Evolutionary conservation across 1,139 yeast genomes (phyloP), one percentile per base, ranked within the genome.

Genomic region (Hansenula sp.): DNA sequence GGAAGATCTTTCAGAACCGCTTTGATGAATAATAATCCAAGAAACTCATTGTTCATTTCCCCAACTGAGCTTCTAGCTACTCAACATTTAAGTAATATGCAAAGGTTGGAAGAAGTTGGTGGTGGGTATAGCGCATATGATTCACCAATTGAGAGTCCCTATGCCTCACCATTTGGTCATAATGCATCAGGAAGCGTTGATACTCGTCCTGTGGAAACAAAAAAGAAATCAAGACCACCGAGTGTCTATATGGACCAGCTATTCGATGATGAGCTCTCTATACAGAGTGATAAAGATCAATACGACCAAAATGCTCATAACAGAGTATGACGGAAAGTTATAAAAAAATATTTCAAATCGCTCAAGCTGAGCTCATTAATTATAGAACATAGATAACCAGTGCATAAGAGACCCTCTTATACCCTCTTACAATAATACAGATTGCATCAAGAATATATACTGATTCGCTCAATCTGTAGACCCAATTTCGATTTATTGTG

Each of bases 41-140:
- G 67, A 46, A 48, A 50, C 17, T 64, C 68, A 1, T 45, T 66
- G 55, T 66, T 65, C 46, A 58, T 65, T n/a, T 65, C 69, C 0
- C 70, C 70, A 13, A 65, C 69, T 7, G 67, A 61, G 42, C 45
- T 65, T 41, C 41, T 65, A 18, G 28, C 18, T 19, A 40, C 12
- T 15, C 33, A 10, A 31, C 40, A 6, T 1, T 33, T 8, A 41
- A 28, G 28, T 9, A n/a, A 33, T 15, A 17, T 33, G 15, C 28
- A 16, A 5, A 16, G 33, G 5, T 18, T 28, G 7, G 38, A 36
- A 4, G 32, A 27, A 12, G 15, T 7, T 6, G 27, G 13, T 9
- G n/a, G 36, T 31, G 43, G 49, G 3, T 46, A 48, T 31, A 29
- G 44, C 11, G 40, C 46, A 2, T 35, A 32, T 7, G 40, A 41